These are phyloP conservation scores for Ophiocordyceps camponoti-floridani DNA, from an alignment of 2,329 filamentous ascomycete genomes.

Conservation along the genomic window DNA sequence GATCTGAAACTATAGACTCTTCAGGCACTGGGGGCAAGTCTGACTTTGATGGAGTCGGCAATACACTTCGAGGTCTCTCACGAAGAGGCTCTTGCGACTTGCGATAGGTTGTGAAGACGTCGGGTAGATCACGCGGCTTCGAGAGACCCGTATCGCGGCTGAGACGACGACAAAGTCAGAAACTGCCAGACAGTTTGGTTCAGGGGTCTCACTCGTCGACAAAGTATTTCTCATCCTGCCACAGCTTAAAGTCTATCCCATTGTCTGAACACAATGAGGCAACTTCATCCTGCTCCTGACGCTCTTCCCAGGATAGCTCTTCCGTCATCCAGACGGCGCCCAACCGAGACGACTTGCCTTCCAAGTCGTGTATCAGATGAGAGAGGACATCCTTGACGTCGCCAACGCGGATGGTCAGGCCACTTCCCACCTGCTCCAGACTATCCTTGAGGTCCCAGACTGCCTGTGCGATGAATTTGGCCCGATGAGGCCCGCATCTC, in stretches of 20 bases:
- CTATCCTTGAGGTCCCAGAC: conserved; percentile 54
- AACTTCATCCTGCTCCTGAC: conserved; percentile 40
- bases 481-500: conserved; percentile 55
- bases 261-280: conserved; percentile 30
- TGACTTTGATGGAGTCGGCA: conserved; percentile 31
- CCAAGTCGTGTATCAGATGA: conserved; percentile 33
- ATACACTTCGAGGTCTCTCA: conserved; percentile 37
- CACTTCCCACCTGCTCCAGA: conserved; percentile 40
- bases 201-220: conserved; percentile 49
- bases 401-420: conserved; percentile 47
- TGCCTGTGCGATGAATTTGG: conserved; percentile 53
- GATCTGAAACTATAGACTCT: conserved; percentile 30
- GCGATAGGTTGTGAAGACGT: conserved; percentile 59
- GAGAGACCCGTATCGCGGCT: conserved; percentile 49
- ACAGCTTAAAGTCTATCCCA: conserved; percentile 43
- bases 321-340: conserved; percentile 56
- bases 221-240: conserved; percentile 61
- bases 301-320: conserved; percentile 54
- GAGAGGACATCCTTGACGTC: conserved; percentile 38
- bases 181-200: not conserved
- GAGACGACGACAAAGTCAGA: conserved; percentile 13
- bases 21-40: conserved; percentile 40
- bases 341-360: conserved; percentile 24
- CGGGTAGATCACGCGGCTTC: conserved; percentile 42
- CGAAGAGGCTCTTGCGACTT: conserved; percentile 57